A percentile compares a stretch with the other conserved stretches of the same genome.
phyloP scores from a whole-genome alignment of 768 basidiomycete genomes.

The Daedaleopsis sinensis region DNA sequence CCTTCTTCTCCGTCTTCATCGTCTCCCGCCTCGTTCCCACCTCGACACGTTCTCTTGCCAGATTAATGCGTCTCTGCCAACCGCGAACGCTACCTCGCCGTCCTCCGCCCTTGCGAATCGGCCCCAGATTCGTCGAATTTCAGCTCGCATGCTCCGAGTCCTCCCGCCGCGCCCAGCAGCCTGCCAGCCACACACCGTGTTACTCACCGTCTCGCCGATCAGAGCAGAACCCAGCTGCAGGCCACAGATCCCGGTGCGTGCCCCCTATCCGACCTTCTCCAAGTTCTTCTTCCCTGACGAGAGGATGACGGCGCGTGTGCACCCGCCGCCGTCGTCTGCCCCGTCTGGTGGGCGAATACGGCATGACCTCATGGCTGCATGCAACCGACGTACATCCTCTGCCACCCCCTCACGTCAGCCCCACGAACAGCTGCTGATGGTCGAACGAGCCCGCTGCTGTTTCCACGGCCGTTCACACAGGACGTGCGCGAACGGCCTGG shows the following conservation, averaged over 20 bases:
- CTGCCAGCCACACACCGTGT: too few species aligned
- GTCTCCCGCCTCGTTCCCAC: not conserved
- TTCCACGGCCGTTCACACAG: not conserved
- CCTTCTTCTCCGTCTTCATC: constrained; percentile 2
- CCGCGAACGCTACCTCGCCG: not conserved
- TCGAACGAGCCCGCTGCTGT: not conserved
- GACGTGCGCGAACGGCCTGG: not conserved
- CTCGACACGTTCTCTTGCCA: not conserved
- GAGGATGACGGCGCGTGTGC: constrained; percentile 6
- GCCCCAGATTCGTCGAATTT: not conserved
- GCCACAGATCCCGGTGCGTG: constrained; percentile 13
- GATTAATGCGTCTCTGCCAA: not conserved
- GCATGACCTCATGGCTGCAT: not conserved
- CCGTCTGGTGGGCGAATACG: constrained; percentile 4
- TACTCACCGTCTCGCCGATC: constrained; percentile 8
- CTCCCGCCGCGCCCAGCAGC: too few species aligned
- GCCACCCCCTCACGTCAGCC: not conserved
- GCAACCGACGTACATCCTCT: not conserved
- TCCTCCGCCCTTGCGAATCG: constrained; percentile 9
- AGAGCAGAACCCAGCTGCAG: not conserved
- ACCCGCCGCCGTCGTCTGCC: constrained; percentile 5
- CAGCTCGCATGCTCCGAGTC: constrained; percentile 4
- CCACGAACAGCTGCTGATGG: not conserved
- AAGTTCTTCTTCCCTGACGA: not conserved
- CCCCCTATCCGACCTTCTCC: not conserved